These are phyloP conservation scores for Irpex lacteus DNA, from an alignment of 1,284 basidiomycete species.

Conservation along the genomic window DNA sequence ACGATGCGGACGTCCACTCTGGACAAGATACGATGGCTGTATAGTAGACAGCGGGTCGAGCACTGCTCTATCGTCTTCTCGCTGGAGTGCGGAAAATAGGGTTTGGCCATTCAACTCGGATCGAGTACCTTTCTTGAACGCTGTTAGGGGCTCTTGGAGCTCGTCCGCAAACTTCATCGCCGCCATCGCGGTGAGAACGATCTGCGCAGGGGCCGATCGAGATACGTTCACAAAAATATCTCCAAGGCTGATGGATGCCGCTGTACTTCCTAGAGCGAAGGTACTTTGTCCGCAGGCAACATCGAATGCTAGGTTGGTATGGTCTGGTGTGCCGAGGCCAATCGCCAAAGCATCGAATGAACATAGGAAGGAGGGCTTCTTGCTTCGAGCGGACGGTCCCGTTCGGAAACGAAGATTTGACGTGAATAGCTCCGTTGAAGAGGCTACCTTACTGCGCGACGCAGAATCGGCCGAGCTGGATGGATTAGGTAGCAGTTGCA, in stretches of 20 bases:
- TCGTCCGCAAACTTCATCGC: not conserved
- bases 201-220: constrained; percentile 20
- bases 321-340: not conserved
- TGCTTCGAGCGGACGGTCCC: not conserved
- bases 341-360: constrained; percentile 1
- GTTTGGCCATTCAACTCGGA: constrained; percentile 16
- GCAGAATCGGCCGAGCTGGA: not conserved
- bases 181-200: constrained; percentile 13
- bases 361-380: not conserved
- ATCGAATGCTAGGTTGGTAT: constrained; percentile 3
- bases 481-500: not conserved
- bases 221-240: constrained; percentile 16
- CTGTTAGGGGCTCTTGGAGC: not conserved
- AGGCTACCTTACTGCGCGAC: not conserved
- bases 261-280: not conserved
- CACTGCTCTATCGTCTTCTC: constrained; percentile 45
- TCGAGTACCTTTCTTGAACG: not conserved
- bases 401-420: not conserved
- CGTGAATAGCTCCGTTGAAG: not conserved
- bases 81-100: constrained; percentile 46
- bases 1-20: constrained; percentile 61
- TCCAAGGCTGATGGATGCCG: constrained; percentile 3
- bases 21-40: constrained; percentile 78
- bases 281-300: constrained; percentile 1
- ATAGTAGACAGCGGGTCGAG: constrained; percentile 76